Conservation (phyloP, 202 grass and related monocot species). For the Schoenoplectus triqueter region DNA sequence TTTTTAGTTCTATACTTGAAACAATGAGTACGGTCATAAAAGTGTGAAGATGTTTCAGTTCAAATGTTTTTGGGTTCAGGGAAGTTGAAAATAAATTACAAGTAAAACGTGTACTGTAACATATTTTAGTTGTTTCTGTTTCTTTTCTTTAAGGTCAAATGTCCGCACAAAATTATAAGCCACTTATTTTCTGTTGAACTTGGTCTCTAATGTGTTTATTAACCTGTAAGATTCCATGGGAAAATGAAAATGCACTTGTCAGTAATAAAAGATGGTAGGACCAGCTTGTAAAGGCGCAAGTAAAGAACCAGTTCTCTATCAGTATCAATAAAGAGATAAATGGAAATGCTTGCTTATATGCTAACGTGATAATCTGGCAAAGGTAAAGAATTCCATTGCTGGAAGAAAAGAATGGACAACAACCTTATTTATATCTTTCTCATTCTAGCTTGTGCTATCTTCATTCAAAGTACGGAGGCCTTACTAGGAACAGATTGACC, state of each 20-base stretch:
- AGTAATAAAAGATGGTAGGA: not conserved
- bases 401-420: not conserved
- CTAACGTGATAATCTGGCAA: not conserved
- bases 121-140: slow-evolving; percentile 4
- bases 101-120: not conserved
- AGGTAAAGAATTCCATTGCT: not conserved
- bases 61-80: not conserved
- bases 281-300: too few relatives aligned
- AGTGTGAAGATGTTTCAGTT: not conserved
- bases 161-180: not conserved
- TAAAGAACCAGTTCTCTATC: not conserved
- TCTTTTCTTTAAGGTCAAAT: too few relatives aligned
- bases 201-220: not conserved
- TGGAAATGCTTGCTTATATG: not conserved
- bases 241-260: not conserved
- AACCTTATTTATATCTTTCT: too few relatives aligned
- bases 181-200: not conserved
- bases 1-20: not conserved
- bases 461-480: too few relatives aligned
- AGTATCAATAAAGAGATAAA: not conserved
- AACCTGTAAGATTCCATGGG: not conserved
- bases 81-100: not conserved
- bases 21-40: not conserved
- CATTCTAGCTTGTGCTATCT: too few relatives aligned
- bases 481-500: too few relatives aligned